Conservation (phyloP, 805 yeast species). For the Saturnispora silvae region DNA sequence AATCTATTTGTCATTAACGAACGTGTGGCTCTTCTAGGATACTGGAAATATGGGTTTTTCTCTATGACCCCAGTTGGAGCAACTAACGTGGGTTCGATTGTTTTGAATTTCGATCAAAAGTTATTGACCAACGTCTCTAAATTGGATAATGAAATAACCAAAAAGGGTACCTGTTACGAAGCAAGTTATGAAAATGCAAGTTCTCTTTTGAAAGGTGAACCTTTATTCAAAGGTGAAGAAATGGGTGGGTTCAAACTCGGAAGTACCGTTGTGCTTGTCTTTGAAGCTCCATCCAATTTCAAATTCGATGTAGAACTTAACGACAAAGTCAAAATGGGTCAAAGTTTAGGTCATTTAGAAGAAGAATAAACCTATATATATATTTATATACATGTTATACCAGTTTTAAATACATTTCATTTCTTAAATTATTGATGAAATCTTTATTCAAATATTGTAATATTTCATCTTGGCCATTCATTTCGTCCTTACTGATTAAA, state of each 20-base stretch:
- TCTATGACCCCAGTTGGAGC: constrained; percentile 99
- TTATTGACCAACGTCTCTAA: constrained; percentile 71
- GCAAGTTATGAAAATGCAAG: constrained; percentile 84
- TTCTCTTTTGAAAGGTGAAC: constrained; percentile 69
- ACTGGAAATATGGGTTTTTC: constrained; percentile 95
- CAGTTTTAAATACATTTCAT: constrained; percentile 27
- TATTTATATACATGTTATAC: neutral
- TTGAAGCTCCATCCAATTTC: constrained; percentile 86
- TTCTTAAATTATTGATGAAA: constrained; percentile 44
- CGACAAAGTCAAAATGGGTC: constrained; percentile 79
- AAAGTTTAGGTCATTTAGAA: constrained; percentile 45
- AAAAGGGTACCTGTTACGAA: constrained; percentile 80
- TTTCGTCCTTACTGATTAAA: constrained; percentile 2
- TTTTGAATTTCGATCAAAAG: constrained; percentile 83
- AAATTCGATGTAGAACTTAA: constrained; percentile 59
- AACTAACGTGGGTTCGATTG: constrained; percentile 93
- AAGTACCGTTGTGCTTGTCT: constrained; percentile 90
- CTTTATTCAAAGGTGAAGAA: constrained; percentile 83
- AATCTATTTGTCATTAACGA: constrained; percentile 88
- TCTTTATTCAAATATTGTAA: constrained; percentile 37
- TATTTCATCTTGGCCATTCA: constrained; percentile 8
- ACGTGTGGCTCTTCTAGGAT: constrained; percentile 88
- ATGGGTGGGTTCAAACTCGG: constrained; percentile 97
- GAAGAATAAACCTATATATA: neutral
- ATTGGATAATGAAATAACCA: constrained; percentile 41